Evolutionary conservation across 352 stramenopile species (phyloP), one percentile per base, ranked within the genome.

Genomic region (Lagenidium giganteum): DNA sequence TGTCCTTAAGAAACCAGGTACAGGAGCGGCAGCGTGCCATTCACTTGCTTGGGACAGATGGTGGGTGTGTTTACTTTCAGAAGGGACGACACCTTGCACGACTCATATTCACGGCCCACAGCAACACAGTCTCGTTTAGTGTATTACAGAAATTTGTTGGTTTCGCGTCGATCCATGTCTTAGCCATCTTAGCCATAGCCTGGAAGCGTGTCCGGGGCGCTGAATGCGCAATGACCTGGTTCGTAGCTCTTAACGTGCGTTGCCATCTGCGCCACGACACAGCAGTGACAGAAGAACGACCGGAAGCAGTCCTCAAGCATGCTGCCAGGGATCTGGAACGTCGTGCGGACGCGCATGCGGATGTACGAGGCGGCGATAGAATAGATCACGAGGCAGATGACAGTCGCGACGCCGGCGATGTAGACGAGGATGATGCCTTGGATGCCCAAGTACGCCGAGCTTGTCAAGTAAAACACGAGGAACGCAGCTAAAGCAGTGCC

Each of bases 161-260:
- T n/a, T 13, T 69, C 55, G 7, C 39, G 42, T 16, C 51, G 43
- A 24, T 49, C 16, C 17, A 27, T 47, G 17, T 41, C 12, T 21
- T 50, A 21, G 32, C 13, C 24, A n/a, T n/a, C n/a, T n/a, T n/a
- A n/a, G n/a, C n/a, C n/a, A 43, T 80, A 80, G 8, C 58, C 61
- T 26, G 54, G 58, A 13, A 79, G 47, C 6, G 51, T 65, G 20
- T 79, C 64, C 24, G 65, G 65, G 0, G 55, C 42, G 5, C 44
- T 34, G 18, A 78, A 74, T 35, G 35, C 51, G 44, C 65, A 81
- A 20, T 51, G 54, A 4, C 62, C 61, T 4, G 59, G 56, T 17
- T 27, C 62, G 43, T 77, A 77, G 49, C 65, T 75, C 35, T 66
- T 61, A 26, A 50, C 41, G 36, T 81, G 68, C 14, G 64, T 78